Base-by-base conservation (phyloP, 345 rosid species). In the Ceriops tagal region DNA sequence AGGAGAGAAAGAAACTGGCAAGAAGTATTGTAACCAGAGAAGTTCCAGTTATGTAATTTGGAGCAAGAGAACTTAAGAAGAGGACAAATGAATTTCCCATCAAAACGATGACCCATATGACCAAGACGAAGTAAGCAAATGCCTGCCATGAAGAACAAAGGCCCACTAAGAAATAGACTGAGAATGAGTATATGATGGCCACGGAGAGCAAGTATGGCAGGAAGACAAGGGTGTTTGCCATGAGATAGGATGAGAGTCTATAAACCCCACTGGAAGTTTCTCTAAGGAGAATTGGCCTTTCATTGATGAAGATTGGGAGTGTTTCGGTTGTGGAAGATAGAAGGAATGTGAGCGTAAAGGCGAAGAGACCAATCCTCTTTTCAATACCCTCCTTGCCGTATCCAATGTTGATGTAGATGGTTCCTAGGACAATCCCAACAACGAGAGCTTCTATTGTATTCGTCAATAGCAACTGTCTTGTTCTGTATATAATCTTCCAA, bases 241-340 rank as follows among this genome's bases (percentile, higher is more conserved):
- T 69, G 20, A 93, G 73, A 70, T 91, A 90, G 5, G 97, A 89
- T 5, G 98, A 93, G 53, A 93, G 84, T 46, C 97, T 78, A 58
- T 93, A 93, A 66, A 89, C 83, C 2, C 98, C 97, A 27, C 92
- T 84, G 0, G 98, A 91, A 27, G 97, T 80, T 79, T 93, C 97
- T 68, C 88, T 75, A 8, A 93, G 66, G 20, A 93, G 73, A 67
- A 93, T 88, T 6, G 92, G 95, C 68, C 98, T 78, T 79, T 91
- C 97, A 69, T 88, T 87, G 79, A 93, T 86, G 88, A 91, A 93
- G 77, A 93, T 85, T 0, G 98, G 97, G 3, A 93, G 93, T 26
- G 97, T 88, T 74, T 93, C 97, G 0, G 97, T 91, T n/a, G 92
- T 91, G 47, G 96, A 85, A 30, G 98, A 93, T 60, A 93, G 92